Percentiles rank a stretch among this genome's conserved stretches.
These are phyloP conservation scores for Bombardia bombarda DNA, from an alignment of 495 filamentous ascomycete species.

Conservation along the genomic window DNA sequence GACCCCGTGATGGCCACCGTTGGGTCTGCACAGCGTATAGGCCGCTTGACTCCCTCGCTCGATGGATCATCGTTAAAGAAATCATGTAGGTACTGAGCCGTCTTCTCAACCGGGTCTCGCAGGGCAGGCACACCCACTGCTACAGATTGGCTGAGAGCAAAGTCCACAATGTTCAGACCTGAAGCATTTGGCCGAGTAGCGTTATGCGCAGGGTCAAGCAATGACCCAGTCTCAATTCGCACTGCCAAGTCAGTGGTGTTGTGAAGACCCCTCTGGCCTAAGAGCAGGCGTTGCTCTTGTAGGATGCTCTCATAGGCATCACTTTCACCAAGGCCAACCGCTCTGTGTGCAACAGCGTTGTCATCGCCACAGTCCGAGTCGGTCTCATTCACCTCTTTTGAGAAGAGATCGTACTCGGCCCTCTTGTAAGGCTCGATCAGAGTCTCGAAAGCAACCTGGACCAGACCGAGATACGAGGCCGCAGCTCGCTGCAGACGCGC, in stretches of 20 bases:
- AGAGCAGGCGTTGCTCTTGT: slow-evolving; percentile 13
- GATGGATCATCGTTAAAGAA: background rate
- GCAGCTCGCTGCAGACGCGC: slow-evolving; percentile 38
- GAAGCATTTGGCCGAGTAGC: no score
- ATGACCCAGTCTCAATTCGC: slow-evolving; percentile 6
- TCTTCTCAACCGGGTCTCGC: slow-evolving; percentile 5
- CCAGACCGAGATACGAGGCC: slow-evolving; percentile 37
- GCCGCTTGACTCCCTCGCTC: background rate
- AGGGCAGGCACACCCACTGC: slow-evolving; percentile 30
- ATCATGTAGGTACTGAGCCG: background rate
- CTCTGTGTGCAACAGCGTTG: no score
- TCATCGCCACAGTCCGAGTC: slow-evolving; percentile 19
- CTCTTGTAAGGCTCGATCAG: slow-evolving; percentile 48
- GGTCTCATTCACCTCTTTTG: slow-evolving; percentile 27
- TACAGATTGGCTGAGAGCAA: slow-evolving; percentile 28
- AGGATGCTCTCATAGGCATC: slow-evolving; percentile 10
- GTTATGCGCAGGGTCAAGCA: background rate
- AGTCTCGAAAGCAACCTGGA: slow-evolving; percentile 47
- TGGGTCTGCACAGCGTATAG: slow-evolving; percentile 11
- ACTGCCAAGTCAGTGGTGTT: slow-evolving; percentile 16
- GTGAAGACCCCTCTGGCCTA: slow-evolving; percentile 8
- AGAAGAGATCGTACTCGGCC: slow-evolving; percentile 44
- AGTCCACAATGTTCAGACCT: slow-evolving; percentile 11
- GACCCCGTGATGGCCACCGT: slow-evolving; percentile 16
- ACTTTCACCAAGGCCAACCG: no score